Evolutionary conservation across 169 alveolate genomes (phyloP).

Genomic region (Plasmodium malariae): DNA sequence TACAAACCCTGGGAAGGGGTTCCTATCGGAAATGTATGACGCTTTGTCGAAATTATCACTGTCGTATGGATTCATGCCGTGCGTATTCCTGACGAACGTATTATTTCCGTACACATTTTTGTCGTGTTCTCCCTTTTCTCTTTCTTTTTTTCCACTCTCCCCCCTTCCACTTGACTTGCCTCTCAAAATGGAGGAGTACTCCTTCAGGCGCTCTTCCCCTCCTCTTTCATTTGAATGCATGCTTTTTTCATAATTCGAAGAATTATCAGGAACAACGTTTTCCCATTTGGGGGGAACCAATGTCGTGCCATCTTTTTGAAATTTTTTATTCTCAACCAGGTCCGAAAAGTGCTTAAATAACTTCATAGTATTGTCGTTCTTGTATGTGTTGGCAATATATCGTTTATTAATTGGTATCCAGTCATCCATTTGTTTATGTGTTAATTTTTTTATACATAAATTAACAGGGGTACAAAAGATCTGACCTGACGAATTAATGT

Average conservation of each 20-base stretch:
- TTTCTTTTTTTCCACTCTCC: neutral
- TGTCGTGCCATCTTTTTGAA: neutral
- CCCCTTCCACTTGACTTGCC: no score
- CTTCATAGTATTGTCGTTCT: conserved; percentile 7
- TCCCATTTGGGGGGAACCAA: neutral
- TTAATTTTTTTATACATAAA: conserved; percentile 18
- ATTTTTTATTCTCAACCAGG: conserved; percentile 22
- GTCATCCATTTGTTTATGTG: neutral
- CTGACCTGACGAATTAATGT: conserved; percentile 54
- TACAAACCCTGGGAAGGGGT: no score
- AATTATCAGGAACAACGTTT: neutral
- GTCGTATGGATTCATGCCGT: no score
- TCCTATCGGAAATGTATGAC: no score
- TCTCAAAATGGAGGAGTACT: no score
- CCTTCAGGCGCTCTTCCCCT: no score
- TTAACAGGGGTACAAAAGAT: conserved; percentile 65
- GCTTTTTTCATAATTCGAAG: no score
- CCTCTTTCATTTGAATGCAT: neutral
- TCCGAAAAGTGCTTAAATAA: conserved; percentile 9
- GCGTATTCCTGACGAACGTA: no score
- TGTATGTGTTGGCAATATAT: conserved; percentile 29
- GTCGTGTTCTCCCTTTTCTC: neutral
- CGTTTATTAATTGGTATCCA: conserved; percentile 66
- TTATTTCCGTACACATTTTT: no score
- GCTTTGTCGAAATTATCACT: no score